phyloP scores from a whole-genome alignment of 2,329 filamentous ascomycete genomes.

The Arthrinium puccinioides region DNA sequence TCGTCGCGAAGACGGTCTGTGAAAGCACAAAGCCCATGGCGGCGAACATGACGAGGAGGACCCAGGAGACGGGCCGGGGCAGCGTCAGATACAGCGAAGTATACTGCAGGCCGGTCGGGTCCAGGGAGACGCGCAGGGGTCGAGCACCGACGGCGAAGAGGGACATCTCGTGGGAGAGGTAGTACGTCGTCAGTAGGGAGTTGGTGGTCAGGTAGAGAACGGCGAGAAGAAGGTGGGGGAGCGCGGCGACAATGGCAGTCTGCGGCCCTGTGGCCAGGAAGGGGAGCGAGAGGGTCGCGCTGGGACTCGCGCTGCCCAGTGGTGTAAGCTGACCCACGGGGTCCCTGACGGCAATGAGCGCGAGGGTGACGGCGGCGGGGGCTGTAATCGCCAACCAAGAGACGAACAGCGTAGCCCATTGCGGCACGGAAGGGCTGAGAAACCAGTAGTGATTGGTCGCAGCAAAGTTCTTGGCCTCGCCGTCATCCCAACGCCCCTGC shows the following conservation, averaged over 20 bases:
- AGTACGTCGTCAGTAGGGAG: conserved; percentile 38
- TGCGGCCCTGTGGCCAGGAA: conserved; percentile 7
- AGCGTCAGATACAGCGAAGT: conserved; percentile 43
- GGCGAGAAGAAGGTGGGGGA: conserved; percentile 42
- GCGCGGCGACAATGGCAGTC: conserved; percentile 28
- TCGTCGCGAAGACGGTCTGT: conserved; percentile 32
- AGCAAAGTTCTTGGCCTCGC: conserved; percentile 35
- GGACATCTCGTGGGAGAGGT: conserved; percentile 42
- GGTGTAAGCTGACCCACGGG: conserved; percentile 23
- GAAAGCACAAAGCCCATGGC: conserved; percentile 38
- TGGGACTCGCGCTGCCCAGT: conserved; percentile 30
- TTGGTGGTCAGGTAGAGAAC: conserved; percentile 40
- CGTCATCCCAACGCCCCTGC: conserved; percentile 33
- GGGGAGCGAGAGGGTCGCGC: conserved; percentile 23
- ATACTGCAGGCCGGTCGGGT: conserved; percentile 35
- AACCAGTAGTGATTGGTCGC: conserved; percentile 36
- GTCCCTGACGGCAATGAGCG: conserved; percentile 22
- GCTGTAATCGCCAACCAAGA: conserved; percentile 30
- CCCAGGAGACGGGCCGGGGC: conserved; percentile 36
- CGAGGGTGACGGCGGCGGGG: conserved; percentile 32
- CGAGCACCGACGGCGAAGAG: conserved; percentile 30
- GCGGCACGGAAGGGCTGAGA: conserved; percentile 30
- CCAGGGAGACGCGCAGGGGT: conserved; percentile 36
- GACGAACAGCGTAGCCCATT: conserved; percentile 33
- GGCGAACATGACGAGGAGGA: conserved; percentile 35